Evolutionary conservation across 2,329 filamentous ascomycete genomes (phyloP).

Genomic region (Xylaria sp.): DNA sequence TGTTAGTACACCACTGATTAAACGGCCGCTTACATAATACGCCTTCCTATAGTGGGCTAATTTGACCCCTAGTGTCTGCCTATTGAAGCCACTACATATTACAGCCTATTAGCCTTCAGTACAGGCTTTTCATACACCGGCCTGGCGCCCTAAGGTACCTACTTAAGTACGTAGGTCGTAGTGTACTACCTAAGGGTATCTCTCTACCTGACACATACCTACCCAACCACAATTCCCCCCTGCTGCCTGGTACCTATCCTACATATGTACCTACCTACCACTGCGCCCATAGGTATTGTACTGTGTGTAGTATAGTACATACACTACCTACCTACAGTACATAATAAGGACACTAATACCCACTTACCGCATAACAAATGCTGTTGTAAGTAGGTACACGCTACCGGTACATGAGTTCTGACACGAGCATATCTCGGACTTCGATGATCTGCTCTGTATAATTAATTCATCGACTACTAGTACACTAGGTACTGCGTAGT

Average conservation of each 20-base stretch:
- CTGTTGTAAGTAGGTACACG: neutral
- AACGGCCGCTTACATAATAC: too few relatives aligned
- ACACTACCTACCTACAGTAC: neutral
- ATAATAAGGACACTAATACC: neutral
- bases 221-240: neutral
- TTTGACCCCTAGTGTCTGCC: too few relatives aligned
- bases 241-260: neutral
- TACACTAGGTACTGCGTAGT: too few relatives aligned
- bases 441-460: slow-evolving; percentile 5
- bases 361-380: neutral
- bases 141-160: too few relatives aligned
- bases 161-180: neutral
- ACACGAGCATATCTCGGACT: neutral
- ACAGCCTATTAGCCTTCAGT: too few relatives aligned
- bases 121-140: too few relatives aligned
- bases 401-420: neutral
- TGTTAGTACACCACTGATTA: too few relatives aligned
- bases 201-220: neutral
- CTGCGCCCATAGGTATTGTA: neutral
- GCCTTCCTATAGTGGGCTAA: too few relatives aligned
- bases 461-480: slow-evolving; percentile 16
- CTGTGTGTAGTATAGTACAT: neutral
- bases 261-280: neutral
- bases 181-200: neutral
- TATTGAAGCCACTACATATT: too few relatives aligned